Evolutionary conservation across 805 yeast genomes (phyloP).

Genomic region (Candida adriatica): DNA sequence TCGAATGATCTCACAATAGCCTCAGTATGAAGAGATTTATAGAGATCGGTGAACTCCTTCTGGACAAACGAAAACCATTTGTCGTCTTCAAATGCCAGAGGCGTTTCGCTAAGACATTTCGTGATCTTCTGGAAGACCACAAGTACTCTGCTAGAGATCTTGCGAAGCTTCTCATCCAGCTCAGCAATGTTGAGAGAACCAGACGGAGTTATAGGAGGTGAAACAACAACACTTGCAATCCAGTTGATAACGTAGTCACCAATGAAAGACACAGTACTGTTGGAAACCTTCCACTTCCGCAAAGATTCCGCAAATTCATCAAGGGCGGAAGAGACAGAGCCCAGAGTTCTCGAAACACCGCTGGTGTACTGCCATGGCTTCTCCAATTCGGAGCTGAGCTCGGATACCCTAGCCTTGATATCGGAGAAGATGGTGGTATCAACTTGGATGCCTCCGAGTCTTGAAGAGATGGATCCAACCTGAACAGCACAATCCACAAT

Average conservation of each 20-base stretch:
- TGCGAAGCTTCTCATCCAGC: slow-evolving; percentile 42
- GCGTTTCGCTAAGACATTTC: slow-evolving; percentile 8
- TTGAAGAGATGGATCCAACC: slow-evolving; percentile 15
- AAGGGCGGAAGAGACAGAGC: slow-evolving; percentile 11
- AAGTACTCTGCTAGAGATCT: slow-evolving; percentile 51
- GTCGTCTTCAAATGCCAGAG: slow-evolving; percentile 44
- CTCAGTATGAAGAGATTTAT: slow-evolving; percentile 36
- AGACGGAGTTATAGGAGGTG: slow-evolving; percentile 1
- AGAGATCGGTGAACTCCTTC: slow-evolving; percentile 32
- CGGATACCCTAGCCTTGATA: slow-evolving; percentile 7
- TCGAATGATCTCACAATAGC: slow-evolving; percentile 31
- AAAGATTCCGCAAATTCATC: slow-evolving; percentile 25
- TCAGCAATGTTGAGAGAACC: slow-evolving; percentile 22
- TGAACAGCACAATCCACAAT: slow-evolving; percentile 27
- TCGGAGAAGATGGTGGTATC: slow-evolving; percentile 18
- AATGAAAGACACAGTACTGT: slow-evolving; percentile 35
- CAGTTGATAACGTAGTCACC: slow-evolving; percentile 43
- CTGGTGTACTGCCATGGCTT: slow-evolving; percentile 16
- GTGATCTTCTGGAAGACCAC: slow-evolving; percentile 58
- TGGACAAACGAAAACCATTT: slow-evolving; percentile 59
- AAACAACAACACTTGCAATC: slow-evolving; percentile 24
- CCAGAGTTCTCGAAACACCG: slow-evolving; percentile 19
- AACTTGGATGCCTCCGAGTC: slow-evolving; percentile 8
- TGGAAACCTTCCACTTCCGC: slow-evolving; percentile 27
- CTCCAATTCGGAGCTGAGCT: slow-evolving; percentile 10